Conservation (phyloP, 768 basidiomycete genomes). For the Amyloporia xantha region DNA sequence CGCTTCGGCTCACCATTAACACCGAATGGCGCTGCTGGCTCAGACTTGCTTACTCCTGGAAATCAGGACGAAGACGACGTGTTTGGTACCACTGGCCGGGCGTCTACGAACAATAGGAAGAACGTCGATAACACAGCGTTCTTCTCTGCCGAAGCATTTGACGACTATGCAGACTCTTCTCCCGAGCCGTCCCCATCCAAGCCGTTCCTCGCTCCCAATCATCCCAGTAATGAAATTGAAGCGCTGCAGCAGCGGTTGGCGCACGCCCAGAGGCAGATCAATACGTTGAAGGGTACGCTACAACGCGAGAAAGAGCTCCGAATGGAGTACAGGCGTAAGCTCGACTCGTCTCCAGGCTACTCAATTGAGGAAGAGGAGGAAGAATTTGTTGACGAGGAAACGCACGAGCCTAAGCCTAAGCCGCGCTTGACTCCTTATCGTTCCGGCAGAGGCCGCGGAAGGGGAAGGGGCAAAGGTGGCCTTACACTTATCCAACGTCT, state of each 20-base stretch:
- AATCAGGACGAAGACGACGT: conserved; percentile 56
- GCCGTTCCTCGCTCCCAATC: conserved; percentile 65
- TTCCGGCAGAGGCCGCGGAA: conserved; percentile 43
- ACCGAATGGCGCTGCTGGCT: conserved; percentile 39
- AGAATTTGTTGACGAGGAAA: conserved; percentile 28
- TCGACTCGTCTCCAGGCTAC: conserved; percentile 38
- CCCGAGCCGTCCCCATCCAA: conserved; percentile 58
- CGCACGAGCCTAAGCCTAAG: conserved; percentile 17
- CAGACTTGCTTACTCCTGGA: conserved; percentile 44
- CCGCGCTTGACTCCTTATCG: conserved; percentile 51
- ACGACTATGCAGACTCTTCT: conserved; percentile 38
- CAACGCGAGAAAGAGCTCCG: conserved; percentile 80
- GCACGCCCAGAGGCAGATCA: conserved; percentile 82
- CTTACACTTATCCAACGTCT: conserved; percentile 62
- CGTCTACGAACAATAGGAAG: conserved; percentile 56
- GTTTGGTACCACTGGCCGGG: conserved; percentile 54
- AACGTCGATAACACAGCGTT: conserved; percentile 44
- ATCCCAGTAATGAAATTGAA: conserved; percentile 77
- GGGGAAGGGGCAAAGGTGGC: conserved; percentile 43
- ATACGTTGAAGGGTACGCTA: conserved; percentile 71
- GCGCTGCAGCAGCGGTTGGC: conserved; percentile 74
- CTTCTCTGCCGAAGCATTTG: conserved; percentile 40
- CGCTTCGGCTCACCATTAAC: conserved; percentile 71
- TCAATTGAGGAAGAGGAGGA: conserved; percentile 43
- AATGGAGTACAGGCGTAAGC: conserved; percentile 54